A percentile compares a stretch with the other conserved stretches of the same genome.
Conservation (phyloP, 2,329 filamentous ascomycete species). For the Celoporthe dispersa region DNA sequence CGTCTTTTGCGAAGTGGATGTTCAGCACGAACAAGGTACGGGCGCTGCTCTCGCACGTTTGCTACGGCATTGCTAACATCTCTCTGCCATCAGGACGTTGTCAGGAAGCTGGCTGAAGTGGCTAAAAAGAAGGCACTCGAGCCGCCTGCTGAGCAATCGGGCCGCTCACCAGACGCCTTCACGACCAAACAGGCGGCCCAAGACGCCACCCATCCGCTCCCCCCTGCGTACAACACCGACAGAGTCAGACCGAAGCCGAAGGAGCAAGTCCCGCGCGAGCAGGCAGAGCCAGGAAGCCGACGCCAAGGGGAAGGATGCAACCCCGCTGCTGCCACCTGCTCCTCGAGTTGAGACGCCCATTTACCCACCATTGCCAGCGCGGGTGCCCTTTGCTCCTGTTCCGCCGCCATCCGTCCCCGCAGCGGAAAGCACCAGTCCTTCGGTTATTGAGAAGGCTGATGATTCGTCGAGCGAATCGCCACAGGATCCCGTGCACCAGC, state of each 20-base stretch:
- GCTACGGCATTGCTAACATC: conserved; percentile 21
- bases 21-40: conserved; percentile 32
- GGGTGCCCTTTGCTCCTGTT: not conserved
- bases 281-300: conserved; percentile 35
- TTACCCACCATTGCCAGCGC: conserved; percentile 9
- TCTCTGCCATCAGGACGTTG: conserved; percentile 31
- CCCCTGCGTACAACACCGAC: conserved; percentile 20
- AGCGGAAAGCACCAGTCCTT: not conserved
- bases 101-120: conserved; percentile 18
- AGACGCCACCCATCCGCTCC: conserved; percentile 23
- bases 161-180: conserved; percentile 29
- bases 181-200: conserved; percentile 29
- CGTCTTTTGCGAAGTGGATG: conserved; percentile 56
- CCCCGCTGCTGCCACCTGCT: conserved; percentile 31
- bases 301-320: conserved; percentile 35
- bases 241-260: conserved; percentile 28
- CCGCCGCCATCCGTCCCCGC: not conserved
- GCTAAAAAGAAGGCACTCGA: conserved; percentile 8
- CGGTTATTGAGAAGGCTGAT: not conserved
- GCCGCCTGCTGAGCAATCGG: conserved; percentile 13
- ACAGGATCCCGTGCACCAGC: conserved; percentile 25
- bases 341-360: conserved; percentile 27
- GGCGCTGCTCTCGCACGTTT: not conserved
- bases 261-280: conserved; percentile 33
- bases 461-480: conserved; percentile 19